Percentiles rank a stretch among this genome's conserved stretches.
Evolutionary conservation across 805 yeast genomes (phyloP).

Genomic region (Metschnikowia noctiluminum): DNA sequence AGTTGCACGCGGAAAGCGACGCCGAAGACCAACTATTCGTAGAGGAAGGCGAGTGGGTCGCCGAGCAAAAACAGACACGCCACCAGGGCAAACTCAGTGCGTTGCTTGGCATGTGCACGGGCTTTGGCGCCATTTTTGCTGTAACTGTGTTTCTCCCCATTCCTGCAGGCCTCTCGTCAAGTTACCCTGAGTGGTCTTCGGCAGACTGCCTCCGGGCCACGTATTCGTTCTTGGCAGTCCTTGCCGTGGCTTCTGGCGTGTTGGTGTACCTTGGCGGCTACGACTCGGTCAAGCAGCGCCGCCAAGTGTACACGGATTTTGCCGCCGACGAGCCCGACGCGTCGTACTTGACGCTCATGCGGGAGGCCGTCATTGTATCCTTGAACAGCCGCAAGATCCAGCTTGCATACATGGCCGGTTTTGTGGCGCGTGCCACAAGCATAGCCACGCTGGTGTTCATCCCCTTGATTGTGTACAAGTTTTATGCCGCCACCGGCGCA

Average conservation of each 20-base stretch:
- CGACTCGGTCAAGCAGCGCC: conserved; percentile 35
- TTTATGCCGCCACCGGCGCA: conserved; percentile 47
- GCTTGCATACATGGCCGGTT: conserved; percentile 58
- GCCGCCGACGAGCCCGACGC: conserved; percentile 1
- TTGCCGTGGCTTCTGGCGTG: conserved; percentile 38
- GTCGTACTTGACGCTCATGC: conserved; percentile 39
- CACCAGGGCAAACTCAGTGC: conserved; percentile 54
- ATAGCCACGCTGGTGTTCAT: conserved; percentile 56
- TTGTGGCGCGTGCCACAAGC: conserved; percentile 61
- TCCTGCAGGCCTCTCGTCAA: conserved; percentile 47
- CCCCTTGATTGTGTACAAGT: conserved; percentile 60
- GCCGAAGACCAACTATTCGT: background rate
- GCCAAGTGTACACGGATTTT: conserved; percentile 22
- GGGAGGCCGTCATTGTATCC: conserved; percentile 48
- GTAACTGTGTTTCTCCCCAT: conserved; percentile 54
- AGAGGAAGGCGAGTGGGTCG: conserved; percentile 2
- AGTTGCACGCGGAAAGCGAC: background rate
- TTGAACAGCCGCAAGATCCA: conserved; percentile 44
- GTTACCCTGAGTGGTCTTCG: conserved; percentile 30
- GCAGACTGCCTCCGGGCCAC: conserved; percentile 44
- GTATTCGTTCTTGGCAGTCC: conserved; percentile 46
- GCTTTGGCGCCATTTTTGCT: conserved; percentile 65
- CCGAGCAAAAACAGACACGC: conserved; percentile 1
- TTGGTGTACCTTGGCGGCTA: conserved; percentile 44
- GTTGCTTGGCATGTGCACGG: conserved; percentile 58